phyloP scores from a whole-genome alignment of 2,329 filamentous ascomycete species.

The Rutstroemia sp. region DNA sequence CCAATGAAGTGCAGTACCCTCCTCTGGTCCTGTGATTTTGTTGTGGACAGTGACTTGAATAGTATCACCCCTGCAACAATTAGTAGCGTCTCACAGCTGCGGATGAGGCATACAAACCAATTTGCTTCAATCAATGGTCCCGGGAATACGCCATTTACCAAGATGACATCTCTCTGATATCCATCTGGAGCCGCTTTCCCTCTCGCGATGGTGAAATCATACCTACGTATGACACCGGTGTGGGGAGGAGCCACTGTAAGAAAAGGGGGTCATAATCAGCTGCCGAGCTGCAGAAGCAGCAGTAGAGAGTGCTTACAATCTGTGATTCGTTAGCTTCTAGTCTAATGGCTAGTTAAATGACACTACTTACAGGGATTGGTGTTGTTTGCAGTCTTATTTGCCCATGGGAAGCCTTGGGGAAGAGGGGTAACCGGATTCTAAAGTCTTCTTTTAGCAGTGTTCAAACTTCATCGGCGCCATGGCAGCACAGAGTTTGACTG shows the following conservation, averaged over 20 bases:
- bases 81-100: background rate
- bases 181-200: constrained; percentile 32
- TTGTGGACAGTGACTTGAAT: constrained; percentile 64
- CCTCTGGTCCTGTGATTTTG: constrained; percentile 41
- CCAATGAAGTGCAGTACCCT: constrained; percentile 35
- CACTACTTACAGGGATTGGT: constrained; percentile 29
- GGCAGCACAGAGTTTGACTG: background rate
- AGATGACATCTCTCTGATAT: constrained; percentile 43
- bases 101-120: constrained; percentile 15
- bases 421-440: constrained; percentile 28
- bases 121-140: constrained; percentile 32
- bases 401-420: constrained; percentile 46
- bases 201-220: constrained; percentile 26
- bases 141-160: constrained; percentile 30
- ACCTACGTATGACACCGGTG: constrained; percentile 32
- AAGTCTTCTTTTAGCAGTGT: background rate
- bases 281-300: background rate
- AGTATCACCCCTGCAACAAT: constrained; percentile 25
- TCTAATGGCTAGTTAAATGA: background rate
- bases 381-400: constrained; percentile 32
- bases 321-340: constrained; percentile 3
- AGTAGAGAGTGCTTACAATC: constrained; percentile 5
- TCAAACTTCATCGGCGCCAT: too few species aligned
- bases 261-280: background rate
- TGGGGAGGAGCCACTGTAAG: background rate